phyloP scores from a whole-genome alignment of 371 early-diverging fungal genomes.

The Mortierella sp. region DNA sequence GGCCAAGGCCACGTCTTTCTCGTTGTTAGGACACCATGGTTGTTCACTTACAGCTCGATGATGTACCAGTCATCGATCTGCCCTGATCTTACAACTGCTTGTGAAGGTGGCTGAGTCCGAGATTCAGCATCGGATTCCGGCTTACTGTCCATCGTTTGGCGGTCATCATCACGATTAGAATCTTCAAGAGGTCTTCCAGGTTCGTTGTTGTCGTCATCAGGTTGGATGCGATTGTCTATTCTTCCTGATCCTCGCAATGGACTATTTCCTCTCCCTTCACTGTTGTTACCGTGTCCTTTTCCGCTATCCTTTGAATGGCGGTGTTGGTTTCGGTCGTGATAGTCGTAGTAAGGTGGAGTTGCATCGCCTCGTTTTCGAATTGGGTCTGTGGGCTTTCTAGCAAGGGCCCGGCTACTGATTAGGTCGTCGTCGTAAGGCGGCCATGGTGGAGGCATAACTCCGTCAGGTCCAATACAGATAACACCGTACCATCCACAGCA shows the following conservation, averaged over 20 bases:
- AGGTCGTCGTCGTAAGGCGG: slow-evolving; percentile 40
- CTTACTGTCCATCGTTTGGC: neutral
- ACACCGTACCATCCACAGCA: slow-evolving; percentile 49
- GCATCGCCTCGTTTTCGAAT: slow-evolving; percentile 6
- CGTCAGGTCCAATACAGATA: slow-evolving; percentile 47
- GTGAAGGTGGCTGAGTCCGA: neutral
- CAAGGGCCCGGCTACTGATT: slow-evolving; percentile 11
- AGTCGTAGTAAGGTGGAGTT: slow-evolving; percentile 8
- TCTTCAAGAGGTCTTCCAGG: neutral
- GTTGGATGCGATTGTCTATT: slow-evolving; percentile 9
- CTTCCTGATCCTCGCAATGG: neutral
- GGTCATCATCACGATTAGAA: neutral
- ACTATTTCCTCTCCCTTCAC: neutral
- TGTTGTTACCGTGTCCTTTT: neutral
- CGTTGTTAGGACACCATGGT: no score
- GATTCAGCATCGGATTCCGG: neutral
- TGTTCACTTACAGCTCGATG: slow-evolving; percentile 42
- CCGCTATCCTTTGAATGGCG: slow-evolving; percentile 10
- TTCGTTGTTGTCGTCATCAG: slow-evolving; percentile 21
- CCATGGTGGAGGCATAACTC: slow-evolving; percentile 34
- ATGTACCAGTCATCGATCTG: slow-evolving; percentile 38
- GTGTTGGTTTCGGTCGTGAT: slow-evolving; percentile 20
- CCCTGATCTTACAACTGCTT: neutral
- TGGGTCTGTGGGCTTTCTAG: neutral
- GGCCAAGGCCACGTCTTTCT: no score